A percentile compares a stretch with the other conserved stretches of the same genome.
These are phyloP conservation scores for Pouteria glomerata DNA, from an alignment of 148 eudicot species.

Conservation along the genomic window DNA sequence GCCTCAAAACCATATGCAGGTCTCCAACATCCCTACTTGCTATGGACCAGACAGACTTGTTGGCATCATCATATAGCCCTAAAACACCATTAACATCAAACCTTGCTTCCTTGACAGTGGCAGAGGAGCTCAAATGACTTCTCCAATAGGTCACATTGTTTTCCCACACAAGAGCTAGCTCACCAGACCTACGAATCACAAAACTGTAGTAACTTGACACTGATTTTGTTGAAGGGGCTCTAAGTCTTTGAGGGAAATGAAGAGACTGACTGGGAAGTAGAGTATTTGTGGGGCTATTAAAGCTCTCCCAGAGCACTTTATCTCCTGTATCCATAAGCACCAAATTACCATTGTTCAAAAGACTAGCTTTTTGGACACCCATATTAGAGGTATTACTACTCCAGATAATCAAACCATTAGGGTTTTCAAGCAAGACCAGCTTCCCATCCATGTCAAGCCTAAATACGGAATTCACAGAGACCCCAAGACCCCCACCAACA, in stretches of 20 bases:
- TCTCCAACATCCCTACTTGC: constrained; percentile 46
- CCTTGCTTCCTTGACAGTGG: constrained; percentile 35
- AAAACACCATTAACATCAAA: constrained; percentile 47
- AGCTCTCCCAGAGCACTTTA: constrained; percentile 55
- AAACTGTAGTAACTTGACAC: constrained; percentile 47
- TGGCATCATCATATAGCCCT: constrained; percentile 33
- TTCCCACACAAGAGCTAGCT: constrained; percentile 58
- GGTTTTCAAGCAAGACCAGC: constrained; percentile 38
- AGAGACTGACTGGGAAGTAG: constrained; percentile 51
- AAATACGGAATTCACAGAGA: constrained; percentile 47
- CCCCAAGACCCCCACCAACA: constrained; percentile 56
- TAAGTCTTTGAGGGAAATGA: constrained; percentile 47
- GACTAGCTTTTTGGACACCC: constrained; percentile 50
- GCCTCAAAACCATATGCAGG: constrained; percentile 36
- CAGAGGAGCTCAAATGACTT: constrained; percentile 26
- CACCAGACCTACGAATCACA: constrained; percentile 35
- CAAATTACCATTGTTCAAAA: constrained; percentile 52
- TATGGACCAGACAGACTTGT: constrained; percentile 38
- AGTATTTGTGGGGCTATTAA: constrained; percentile 44
- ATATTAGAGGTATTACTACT: constrained; percentile 55
- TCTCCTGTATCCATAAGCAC: constrained; percentile 33
- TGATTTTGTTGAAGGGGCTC: constrained; percentile 45
- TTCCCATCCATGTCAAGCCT: constrained; percentile 49
- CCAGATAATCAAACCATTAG: constrained; percentile 39
- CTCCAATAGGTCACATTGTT: constrained; percentile 65